Base-by-base conservation (phyloP, 331 rosid species). In the Pyrus hybrid region DNA sequence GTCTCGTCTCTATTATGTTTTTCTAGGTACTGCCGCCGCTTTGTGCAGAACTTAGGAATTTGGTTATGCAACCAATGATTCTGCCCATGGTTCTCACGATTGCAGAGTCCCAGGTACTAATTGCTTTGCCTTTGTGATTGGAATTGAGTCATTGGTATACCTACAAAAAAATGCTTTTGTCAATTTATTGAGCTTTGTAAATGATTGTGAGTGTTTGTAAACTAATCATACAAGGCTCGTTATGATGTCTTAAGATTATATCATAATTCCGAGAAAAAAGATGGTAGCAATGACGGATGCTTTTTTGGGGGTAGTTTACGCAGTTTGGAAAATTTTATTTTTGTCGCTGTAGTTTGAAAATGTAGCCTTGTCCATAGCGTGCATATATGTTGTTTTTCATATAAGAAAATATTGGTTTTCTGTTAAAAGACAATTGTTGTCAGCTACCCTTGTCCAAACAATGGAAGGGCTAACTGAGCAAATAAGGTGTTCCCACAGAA, bases 61-160 rank as follows among this genome's bases (percentile, higher is more conserved):
- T 92, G 80, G 99, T 95, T 58, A 92, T 95, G 93, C 99, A 95
- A 66, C 96, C 99, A 1, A 88, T 95, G 97, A 95, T 95, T 79
- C 83, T 95, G 63, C 99, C 99, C 21, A 95, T 92, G 99, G 99
- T 95, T 83, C 96, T 95, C 29, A 90, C 91, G 9, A 95, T 95
- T 85, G 99, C 98, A 1, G 99, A 95, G 83, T 93, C 99, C 77
- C 99, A 95, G 99, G 99, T 95, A 81, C 71, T 57, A 74, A 61
- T 71, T 80, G 58, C 68, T n/a, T 71, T 43, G n/a, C 49, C 51
- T 57, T 76, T 25, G 14, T 76, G 65, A 60, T 53, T 67, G 65
- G 68, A 18, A 29, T 29, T 54, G 35, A 63, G 51, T 23, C 66
- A 35, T 62, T 71, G 5, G 14, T 20, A n/a, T 56, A 29, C 5